Evolutionary conservation across 495 filamentous ascomycete species (phyloP), one percentile per base, ranked within the genome.

Genomic region (Zalerion maritima): DNA sequence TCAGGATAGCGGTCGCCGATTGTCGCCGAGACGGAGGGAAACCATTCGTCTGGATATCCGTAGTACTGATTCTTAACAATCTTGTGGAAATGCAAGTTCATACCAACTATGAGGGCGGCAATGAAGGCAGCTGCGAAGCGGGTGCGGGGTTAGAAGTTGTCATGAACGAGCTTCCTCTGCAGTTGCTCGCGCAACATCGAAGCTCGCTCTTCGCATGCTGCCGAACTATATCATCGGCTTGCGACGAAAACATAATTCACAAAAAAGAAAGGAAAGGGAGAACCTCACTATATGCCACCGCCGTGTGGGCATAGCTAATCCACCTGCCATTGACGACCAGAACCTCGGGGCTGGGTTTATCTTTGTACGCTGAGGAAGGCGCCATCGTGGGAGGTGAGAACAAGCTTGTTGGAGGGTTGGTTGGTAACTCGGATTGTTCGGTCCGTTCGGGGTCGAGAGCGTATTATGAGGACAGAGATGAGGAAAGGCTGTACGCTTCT

Each of bases 1-100:
- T 99, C 91, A 17, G 91, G 91, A 49, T 96, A 96, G 18, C 89
- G 76, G 43, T 99, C 91, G 37, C 91, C 91, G 52, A 99, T 99
- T n/a, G 91, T 94, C 9, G 91, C 74, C 17, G 87, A 94, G 15
- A 99, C 91, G 14, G 91, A 99, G 21, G 91, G 91, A 40, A 99
- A 96, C 91, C 91, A 99, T 67, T 99, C 91, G 22, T 93, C 62
- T 1, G 91, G 91, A 54, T 94, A 99, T 44, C 91, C 80, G 57
- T 81, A 94, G 59, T 89, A 78, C 58, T 99, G 82, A 52, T 99
- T 99, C 53, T 93, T 65, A 12, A 99, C 91, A 32, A 99, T 99
- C 64, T 96, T 96, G 41, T 75, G 71, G 54, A 86, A 94, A 56
- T 99, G 91, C 26, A 99, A 61, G 29, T 61, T 75, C 48, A 78